These are phyloP conservation scores for Scheffersomyces lignicola DNA, from an alignment of 1,139 yeast species.

Conservation along the genomic window DNA sequence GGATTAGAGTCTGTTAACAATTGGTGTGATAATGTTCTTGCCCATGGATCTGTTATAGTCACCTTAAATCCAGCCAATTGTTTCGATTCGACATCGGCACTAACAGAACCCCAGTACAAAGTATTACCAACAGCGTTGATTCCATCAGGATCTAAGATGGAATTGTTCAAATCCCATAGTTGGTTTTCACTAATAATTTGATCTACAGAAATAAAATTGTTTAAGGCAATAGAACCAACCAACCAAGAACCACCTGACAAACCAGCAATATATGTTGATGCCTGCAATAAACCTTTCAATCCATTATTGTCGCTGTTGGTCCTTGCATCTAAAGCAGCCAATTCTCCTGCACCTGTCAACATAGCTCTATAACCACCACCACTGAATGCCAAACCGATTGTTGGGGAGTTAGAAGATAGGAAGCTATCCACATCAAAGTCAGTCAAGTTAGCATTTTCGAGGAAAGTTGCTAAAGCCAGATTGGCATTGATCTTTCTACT, in stretches of 20 bases:
- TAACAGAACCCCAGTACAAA: conserved; percentile 21
- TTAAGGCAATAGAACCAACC: conserved; percentile 33
- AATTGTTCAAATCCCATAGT: conserved; percentile 34
- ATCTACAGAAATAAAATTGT: conserved; percentile 36
- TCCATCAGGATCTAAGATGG: conserved; percentile 11
- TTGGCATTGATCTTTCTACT: conserved; percentile 55
- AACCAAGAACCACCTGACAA: conserved; percentile 44
- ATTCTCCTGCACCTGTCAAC: conserved; percentile 86
- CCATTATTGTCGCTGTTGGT: conserved; percentile 48
- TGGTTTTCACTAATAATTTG: conserved; percentile 30
- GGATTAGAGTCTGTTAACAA: conserved; percentile 25
- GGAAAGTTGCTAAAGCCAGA: conserved; percentile 53
- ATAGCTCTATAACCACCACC: conserved; percentile 96
- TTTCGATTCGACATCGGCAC: conserved; percentile 28
- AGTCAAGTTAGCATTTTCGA: conserved; percentile 55
- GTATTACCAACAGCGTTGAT: conserved; percentile 1
- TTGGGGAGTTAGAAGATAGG: conserved; percentile 32
- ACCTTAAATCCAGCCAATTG: conserved; percentile 30
- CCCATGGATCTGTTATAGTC: conserved; percentile 39
- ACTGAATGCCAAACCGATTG: conserved; percentile 71
- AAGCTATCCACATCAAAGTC: conserved; percentile 57
- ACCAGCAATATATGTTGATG: conserved; percentile 36
- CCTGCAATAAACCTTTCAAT: conserved; percentile 39
- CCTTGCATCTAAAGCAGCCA: conserved; percentile 77
- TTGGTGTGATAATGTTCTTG: conserved; percentile 40